Evolutionary conservation across 768 basidiomycete genomes (phyloP), one percentile per base, ranked within the genome.

Genomic region (Pleurotus pulmonarius): DNA sequence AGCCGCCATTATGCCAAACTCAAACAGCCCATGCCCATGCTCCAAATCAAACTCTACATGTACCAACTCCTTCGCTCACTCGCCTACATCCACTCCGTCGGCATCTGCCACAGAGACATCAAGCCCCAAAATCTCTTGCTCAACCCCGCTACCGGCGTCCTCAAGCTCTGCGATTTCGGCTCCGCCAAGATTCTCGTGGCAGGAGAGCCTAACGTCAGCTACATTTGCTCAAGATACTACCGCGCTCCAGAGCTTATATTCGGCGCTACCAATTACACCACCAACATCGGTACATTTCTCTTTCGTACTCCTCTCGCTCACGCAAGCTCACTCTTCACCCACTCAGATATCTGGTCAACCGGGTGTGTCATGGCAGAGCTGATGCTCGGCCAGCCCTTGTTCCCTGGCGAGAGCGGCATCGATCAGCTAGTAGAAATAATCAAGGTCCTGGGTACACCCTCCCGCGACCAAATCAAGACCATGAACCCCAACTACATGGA

Each of bases 401-500:
- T 99, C 85, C 97, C 97, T 3, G 97, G 97, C 58, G 97, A 99
- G 77, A 92, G 90, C 68, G 95, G 96, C 20, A 99, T 99, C 67
- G 97, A 99, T 75, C 97, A 99, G 76, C 72, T 99, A 66, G 97
- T 99, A 56, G 97, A 99, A 76, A 99, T 99, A 65, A 99, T 99
- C 87, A 99, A 99, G 73, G 94, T 99, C 44, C 85, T 99, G 54
- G 97, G 97, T 13, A 99, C 97, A 18, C 97, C 97, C 2, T 95
- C 97, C 58, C 80, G 96, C 63, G 97, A 98, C 69, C 97, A 99
- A 73, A 99, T 99, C 83, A 98, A 99, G 87, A 98, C 97, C 63
- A 99, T 99, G 97, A 99, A 99, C 74, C 97, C 97, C 55, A 99
- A 99, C 77, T 99, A 99, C 75, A 98, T 98, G 97, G 97, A 99